A percentile compares a stretch with the other conserved stretches of the same genome.
Conservation (phyloP, 2,329 filamentous ascomycete species). For the Chrysoporthe austroafricana region DNA sequence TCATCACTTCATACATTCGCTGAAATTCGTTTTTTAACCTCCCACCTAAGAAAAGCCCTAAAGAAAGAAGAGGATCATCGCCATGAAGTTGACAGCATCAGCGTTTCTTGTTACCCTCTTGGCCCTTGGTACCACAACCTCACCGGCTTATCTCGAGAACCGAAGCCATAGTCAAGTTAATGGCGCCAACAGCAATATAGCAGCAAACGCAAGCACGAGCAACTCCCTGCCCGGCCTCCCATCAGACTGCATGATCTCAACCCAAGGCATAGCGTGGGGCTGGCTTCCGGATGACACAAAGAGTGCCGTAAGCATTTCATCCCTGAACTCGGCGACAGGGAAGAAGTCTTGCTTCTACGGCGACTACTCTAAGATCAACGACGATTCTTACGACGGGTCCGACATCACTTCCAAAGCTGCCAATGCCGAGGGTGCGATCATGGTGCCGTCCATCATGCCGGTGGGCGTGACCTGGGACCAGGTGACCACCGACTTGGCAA, state of each 20-base stretch:
- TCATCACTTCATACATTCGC: not conserved
- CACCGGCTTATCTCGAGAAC: not conserved
- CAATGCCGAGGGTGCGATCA: constrained; percentile 30
- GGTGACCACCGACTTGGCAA: constrained; percentile 23
- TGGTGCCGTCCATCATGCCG: constrained; percentile 34
- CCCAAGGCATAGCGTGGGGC: constrained; percentile 32
- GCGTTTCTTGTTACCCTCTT: not conserved
- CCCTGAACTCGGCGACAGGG: constrained; percentile 23
- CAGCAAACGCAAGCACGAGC: not conserved
- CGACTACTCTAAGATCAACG: constrained; percentile 33
- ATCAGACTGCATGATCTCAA: constrained; percentile 7
- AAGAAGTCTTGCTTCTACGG: constrained; percentile 32
- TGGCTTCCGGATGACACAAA: constrained; percentile 32
- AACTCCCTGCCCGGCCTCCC: constrained; percentile 6
- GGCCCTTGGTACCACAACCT: not conserved
- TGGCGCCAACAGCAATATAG: not conserved
- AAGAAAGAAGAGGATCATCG: not conserved
- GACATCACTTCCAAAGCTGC: constrained; percentile 27
- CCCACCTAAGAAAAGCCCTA: not conserved
- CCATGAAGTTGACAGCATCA: not conserved
- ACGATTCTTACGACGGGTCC: constrained; percentile 30
- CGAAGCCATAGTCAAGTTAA: not conserved
- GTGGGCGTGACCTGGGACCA: constrained; percentile 29
- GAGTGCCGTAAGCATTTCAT: constrained; percentile 27
- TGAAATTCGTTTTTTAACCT: not conserved